Base-by-base conservation (phyloP, 805 yeast genomes). In the Nakazawaea pomicola region DNA sequence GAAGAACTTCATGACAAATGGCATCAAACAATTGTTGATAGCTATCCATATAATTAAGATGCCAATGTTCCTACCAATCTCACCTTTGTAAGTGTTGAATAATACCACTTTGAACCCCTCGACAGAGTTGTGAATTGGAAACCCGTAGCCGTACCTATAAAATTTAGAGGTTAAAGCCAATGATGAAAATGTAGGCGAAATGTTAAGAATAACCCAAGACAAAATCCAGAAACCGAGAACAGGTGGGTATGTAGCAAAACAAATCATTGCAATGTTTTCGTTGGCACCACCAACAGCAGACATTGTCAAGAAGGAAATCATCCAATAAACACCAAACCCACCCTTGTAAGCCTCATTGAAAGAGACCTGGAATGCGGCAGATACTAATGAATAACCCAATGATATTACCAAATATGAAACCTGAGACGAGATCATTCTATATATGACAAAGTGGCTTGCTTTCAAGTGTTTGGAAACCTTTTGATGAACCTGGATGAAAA, bases 321-420 rank as follows among this genome's bases (percentile, higher is more conserved):
- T 70, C 95, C 95, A 86, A 47, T 73, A 74, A 1, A 84, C 79
- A 29, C 85, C 70, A 58, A 84, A 84, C 0, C 95, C 95, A 7
- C 78, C 75, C 23, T 52, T 37, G 53, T 74, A 82, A 0, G 84
- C 67, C 3, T 41, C 44, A 4, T 74, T 68, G 49, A 80, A 78
- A 54, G 80, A 76, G 17, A 80, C 70, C 49, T 78, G 82, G 63
- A 77, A 78, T 4, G 80, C 81, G 21, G 80, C 70, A 23, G 84
- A 71, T 2, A 83, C 83, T 30, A 79, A 57, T 15, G 80, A 70
- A 53, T 72, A 76, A 40, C 74, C 72, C 33, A 83, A 61, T 15
- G 83, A 74, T 16, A 82, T 55, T 18, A 80, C 51, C 19, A 58
- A 60, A 50, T 70, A 83, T 2, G 81, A 70, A 3, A 70, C 18